Conservation (phyloP, 2,329 filamentous ascomycete species). For the Emmonsiellopsis sp. region DNA sequence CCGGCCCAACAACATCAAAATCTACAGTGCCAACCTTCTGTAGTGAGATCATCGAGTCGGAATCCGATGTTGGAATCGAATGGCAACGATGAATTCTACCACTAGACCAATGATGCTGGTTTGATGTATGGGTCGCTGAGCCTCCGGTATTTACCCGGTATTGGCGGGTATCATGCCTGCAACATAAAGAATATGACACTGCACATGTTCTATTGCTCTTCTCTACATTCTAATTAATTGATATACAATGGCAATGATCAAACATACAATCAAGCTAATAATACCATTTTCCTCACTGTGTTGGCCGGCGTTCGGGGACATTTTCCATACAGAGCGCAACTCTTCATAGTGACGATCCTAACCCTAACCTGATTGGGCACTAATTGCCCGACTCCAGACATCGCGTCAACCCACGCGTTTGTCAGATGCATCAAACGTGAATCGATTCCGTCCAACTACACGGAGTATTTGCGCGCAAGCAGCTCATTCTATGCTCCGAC, state of each 20-base stretch:
- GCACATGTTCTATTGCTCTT: too few species aligned
- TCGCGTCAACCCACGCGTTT: background rate
- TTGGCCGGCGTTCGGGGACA: too few species aligned
- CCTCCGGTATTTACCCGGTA: too few species aligned
- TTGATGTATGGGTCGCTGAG: background rate
- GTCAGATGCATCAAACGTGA: background rate
- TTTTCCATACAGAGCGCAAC: too few species aligned
- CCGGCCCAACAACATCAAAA: too few species aligned
- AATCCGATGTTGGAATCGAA: background rate
- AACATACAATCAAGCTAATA: too few species aligned
- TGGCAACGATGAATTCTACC: constrained; percentile 5
- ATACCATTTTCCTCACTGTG: too few species aligned
- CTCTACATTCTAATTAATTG: too few species aligned
- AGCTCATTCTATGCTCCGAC: background rate
- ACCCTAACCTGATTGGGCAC: background rate
- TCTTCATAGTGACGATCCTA: background rate
- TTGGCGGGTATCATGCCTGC: too few species aligned
- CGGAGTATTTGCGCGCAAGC: background rate
- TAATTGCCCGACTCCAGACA: background rate
- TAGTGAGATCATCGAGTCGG: background rate
- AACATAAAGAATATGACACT: too few species aligned
- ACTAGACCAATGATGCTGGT: constrained; percentile 5
- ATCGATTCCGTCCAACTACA: background rate
- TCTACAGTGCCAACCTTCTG: too few species aligned
- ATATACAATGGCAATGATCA: background rate